Evolutionary conservation across 2,329 filamentous ascomycete species (phyloP), one percentile per base, ranked within the genome.

Genomic region (Alternaria burnsii): DNA sequence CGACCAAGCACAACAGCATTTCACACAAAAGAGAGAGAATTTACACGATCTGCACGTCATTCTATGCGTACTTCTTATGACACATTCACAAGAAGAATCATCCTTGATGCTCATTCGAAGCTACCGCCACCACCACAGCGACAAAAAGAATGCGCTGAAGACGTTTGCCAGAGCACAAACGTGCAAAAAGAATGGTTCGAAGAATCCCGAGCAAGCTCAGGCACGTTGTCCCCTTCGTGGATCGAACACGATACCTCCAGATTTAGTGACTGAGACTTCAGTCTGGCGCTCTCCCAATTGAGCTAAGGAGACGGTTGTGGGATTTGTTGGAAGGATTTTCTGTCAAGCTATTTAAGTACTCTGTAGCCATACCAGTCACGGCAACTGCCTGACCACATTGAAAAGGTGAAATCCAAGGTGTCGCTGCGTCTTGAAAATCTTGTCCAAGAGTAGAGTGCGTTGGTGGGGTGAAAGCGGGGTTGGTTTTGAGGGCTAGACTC

Each of bases 251-350:
- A 63, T 64, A 65, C 62, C 62, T 64, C 62, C 62, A 64, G 62
- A 64, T 64, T 64, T 55, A 62, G 38, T 64, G 62, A 64, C 62
- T 47, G 56, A 62, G 62, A 62, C 62, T 65, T 65, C 62, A 65
- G 62, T 65, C 62, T 65, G 62, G 62, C 62, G 62, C 62, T 65
- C 62, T 65, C 62, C 62, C 62, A 65, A 65, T 65, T 65, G 62
- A 65, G 62, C 62, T 65, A 65, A 65, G 59, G 62, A 62, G 62
- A 65, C 62, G 53, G 52, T 62, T 58, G 28, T 61, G 52, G 30
- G 51, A 14, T 20, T 63, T 61, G 58, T 58, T 63, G 40, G n/a
- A 34, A 11, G 16, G 3, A 11, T 10, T n/a, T n/a, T n/a, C n/a
- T n/a, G n/a, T n/a, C n/a, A n/a, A n/a, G n/a, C n/a, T n/a, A n/a